Evolutionary conservation across 192 early-diverging fungal genomes (phyloP).

Genomic region (Thamnidium elegans): DNA sequence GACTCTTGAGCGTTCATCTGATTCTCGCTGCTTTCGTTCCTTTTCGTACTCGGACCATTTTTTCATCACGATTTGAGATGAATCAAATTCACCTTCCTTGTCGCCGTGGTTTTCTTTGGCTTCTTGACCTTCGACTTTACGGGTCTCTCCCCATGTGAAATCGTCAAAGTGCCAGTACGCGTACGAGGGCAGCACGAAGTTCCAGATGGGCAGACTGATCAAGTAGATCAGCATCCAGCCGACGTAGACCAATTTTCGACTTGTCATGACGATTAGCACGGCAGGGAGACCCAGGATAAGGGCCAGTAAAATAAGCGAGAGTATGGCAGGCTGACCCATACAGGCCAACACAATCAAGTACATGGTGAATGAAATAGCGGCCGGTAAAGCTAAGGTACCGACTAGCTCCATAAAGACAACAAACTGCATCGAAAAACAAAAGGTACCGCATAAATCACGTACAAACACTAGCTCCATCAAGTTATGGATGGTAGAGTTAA

Average conservation of each 20-base stretch:
- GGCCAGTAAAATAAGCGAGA: constrained; percentile 77
- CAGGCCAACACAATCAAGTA: constrained; percentile 80
- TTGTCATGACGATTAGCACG: constrained; percentile 86
- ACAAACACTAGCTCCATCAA: constrained; percentile 80
- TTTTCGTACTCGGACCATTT: constrained; percentile 66
- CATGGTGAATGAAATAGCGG: constrained; percentile 82
- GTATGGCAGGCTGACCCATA: constrained; percentile 46
- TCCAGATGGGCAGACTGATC: constrained; percentile 72
- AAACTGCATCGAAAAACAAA: constrained; percentile 96
- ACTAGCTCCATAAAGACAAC: constrained; percentile 92
- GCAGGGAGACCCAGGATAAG: constrained; percentile 87
- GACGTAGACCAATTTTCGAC: constrained; percentile 79
- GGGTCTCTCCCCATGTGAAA: constrained; percentile 82
- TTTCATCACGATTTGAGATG: constrained; percentile 70
- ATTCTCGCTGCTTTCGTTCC: constrained; percentile 11
- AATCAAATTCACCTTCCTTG: constrained; percentile 75
- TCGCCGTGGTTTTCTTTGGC: constrained; percentile 58
- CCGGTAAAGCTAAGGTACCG: constrained; percentile 87
- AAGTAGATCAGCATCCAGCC: constrained; percentile 62
- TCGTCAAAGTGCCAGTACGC: constrained; percentile 91
- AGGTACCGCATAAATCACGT: constrained; percentile 81
- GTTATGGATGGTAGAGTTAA: constrained; percentile 88
- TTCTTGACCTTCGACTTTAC: constrained; percentile 55
- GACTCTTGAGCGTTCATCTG: background rate
- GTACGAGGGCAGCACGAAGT: constrained; percentile 72